These are phyloP conservation scores for Quillaja saponaria DNA, from an alignment of 306 rosid species.

Conservation along the genomic window DNA sequence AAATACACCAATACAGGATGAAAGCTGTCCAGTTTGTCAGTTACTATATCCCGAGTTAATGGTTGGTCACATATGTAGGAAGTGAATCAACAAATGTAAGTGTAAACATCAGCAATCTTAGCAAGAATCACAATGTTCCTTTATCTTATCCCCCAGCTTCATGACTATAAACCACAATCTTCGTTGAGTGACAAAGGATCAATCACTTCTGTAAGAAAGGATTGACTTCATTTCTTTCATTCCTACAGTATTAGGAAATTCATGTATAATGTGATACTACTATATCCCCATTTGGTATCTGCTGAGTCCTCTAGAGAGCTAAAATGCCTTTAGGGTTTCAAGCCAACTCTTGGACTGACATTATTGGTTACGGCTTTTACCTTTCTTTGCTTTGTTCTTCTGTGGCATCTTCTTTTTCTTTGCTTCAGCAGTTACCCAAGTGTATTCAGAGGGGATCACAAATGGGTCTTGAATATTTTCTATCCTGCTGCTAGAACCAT, in stretches of 20 bases:
- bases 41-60: conserved; percentile 35
- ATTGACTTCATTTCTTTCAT: conserved; percentile 15
- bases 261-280: too few species aligned
- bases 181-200: conserved; percentile 23
- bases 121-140: conserved; percentile 39
- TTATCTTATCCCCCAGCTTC: conserved; percentile 21
- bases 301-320: conserved; percentile 34
- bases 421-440: conserved; percentile 83
- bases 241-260: neutral
- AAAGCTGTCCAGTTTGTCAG: conserved; percentile 23
- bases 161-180: conserved; percentile 4
- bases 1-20: conserved; percentile 29
- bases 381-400: conserved; percentile 86
- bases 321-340: conserved; percentile 33
- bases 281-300: conserved; percentile 36
- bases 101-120: conserved; percentile 22
- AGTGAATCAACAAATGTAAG: conserved; percentile 31
- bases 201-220: conserved; percentile 4
- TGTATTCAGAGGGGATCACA: conserved; percentile 76
- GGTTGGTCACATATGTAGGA: conserved; percentile 28
- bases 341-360: conserved; percentile 21
- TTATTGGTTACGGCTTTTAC: conserved; percentile 60
- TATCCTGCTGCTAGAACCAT: conserved; percentile 73
- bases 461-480: conserved; percentile 86
- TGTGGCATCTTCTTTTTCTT: conserved; percentile 91